Conservation (phyloP, 73 alveolate species). For the Paramecium octaurelia region DNA sequence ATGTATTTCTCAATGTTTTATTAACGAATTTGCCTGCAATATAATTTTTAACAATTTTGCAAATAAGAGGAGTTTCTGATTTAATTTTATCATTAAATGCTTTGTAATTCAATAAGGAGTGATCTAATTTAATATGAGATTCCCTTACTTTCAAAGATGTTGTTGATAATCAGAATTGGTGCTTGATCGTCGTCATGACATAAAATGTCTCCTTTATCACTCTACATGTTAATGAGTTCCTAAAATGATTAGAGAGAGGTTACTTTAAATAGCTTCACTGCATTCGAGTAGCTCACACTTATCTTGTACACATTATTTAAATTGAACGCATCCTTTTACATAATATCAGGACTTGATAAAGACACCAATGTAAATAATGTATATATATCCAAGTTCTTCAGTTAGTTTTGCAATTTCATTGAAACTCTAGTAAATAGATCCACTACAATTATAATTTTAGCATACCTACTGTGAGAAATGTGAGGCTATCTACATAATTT, state of each 20-base stretch:
- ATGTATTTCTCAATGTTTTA: not conserved
- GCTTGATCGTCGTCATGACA: slow-evolving; percentile 42
- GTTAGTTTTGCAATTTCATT: not conserved
- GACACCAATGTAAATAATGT: slow-evolving; percentile 1
- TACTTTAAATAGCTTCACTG: slow-evolving; percentile 21
- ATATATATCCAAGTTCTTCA: not conserved
- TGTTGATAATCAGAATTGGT: slow-evolving; percentile 9
- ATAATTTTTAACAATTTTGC: not conserved
- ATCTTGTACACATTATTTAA: not conserved
- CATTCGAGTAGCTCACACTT: not conserved
- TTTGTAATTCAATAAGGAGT: not conserved
- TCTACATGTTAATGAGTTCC: slow-evolving; percentile 28
- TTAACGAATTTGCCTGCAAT: not conserved
- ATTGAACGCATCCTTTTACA: not conserved
- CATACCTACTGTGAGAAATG: not conserved
- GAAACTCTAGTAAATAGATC: slow-evolving; percentile 29
- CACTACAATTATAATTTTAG: not conserved
- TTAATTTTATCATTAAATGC: not conserved
- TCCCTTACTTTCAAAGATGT: slow-evolving; percentile 1
- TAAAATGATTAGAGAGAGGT: not conserved
- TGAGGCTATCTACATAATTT: not conserved
- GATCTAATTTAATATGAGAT: not conserved
- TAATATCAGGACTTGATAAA: not conserved
- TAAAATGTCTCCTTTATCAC: slow-evolving; percentile 23
- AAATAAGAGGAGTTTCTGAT: not conserved